Evolutionary conservation across 73 alveolate species (phyloP).

Genomic region (Paramecium pentaurelia): DNA sequence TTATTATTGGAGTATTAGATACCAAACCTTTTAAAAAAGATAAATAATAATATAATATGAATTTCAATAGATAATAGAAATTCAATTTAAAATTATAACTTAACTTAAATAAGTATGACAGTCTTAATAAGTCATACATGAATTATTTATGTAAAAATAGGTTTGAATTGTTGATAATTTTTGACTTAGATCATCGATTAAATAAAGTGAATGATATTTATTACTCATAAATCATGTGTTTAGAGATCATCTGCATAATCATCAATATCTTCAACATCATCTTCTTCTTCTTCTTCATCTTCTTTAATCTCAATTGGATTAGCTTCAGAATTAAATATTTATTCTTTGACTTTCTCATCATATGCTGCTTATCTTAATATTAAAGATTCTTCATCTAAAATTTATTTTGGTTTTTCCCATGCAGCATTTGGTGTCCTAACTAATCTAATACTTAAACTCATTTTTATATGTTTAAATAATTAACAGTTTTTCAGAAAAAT

Average conservation of each 20-base stretch:
- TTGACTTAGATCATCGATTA: background rate
- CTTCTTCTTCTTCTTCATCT: conserved; percentile 46
- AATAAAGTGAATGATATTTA: background rate
- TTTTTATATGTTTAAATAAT: background rate
- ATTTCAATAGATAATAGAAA: no score
- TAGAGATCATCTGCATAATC: conserved; percentile 34
- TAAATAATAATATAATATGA: no score
- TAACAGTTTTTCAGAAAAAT: background rate
- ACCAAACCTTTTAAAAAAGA: no score
- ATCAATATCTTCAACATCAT: conserved; percentile 45
- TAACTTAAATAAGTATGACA: no score
- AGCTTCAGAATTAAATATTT: background rate
- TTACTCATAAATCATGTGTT: background rate
- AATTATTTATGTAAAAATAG: no score
- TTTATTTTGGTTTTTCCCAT: conserved; percentile 10
- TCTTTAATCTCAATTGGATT: background rate
- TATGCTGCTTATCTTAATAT: background rate
- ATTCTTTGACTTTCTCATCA: conserved; percentile 24
- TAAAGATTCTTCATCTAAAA: conserved; percentile 3
- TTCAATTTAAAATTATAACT: no score
- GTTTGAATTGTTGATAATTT: no score
- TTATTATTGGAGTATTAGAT: background rate
- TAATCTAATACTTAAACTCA: background rate
- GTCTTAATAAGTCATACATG: no score
- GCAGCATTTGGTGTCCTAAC: conserved; percentile 18